Evolutionary conservation across 768 basidiomycete species (phyloP), one percentile per base, ranked within the genome.

Genomic region (Leccinum disarticulatum): DNA sequence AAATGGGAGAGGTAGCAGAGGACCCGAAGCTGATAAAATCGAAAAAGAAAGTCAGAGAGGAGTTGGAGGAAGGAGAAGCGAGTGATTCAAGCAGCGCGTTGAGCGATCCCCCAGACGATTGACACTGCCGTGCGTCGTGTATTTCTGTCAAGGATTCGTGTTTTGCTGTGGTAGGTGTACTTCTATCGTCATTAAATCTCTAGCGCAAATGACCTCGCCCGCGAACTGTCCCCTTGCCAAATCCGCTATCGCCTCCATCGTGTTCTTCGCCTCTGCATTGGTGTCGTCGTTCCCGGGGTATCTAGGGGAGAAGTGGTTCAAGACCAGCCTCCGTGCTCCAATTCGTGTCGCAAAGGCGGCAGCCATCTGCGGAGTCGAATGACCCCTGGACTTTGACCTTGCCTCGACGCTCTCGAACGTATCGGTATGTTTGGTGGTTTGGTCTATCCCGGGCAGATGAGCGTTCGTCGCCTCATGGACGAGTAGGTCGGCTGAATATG

Each of bases 401-500:
- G 73, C 73, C 66, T 90, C 83, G 7, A 93, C 83, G 14, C 67
- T 80, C 65, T 84, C 81, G 60, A 81, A 81, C 7, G 85, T 87
- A 57, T 91, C 90, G 3, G 69, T 73, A 3, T 74, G 73, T 69
- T 88, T 90, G 14, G 86, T 87, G 28, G 76, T 70, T 6, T 74
- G 69, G 62, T 90, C 87, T 59, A 91, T 71, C 3, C 79, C 82
- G 2, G 86, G 87, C 4, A 97, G 75, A 74, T 89, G 84, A 2
- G 93, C 90, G 68, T 95, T 96, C 9, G 93, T 96, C 10, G 91
- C 90, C 74, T 97, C 94, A 67, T 97, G 94, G 31, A 96, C 79
- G 30, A 95, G 75, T 47, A 95, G 63, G 61, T 93, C 88, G 31
- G 87, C 83, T 55, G 83, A 84, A 69, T 73, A 70, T 19, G 89